Percentiles rank a stretch among this genome's conserved stretches.
These are phyloP conservation scores for Haplosporangium gracile DNA, from an alignment of 192 early-diverging fungal genomes.

Conservation along the genomic window DNA sequence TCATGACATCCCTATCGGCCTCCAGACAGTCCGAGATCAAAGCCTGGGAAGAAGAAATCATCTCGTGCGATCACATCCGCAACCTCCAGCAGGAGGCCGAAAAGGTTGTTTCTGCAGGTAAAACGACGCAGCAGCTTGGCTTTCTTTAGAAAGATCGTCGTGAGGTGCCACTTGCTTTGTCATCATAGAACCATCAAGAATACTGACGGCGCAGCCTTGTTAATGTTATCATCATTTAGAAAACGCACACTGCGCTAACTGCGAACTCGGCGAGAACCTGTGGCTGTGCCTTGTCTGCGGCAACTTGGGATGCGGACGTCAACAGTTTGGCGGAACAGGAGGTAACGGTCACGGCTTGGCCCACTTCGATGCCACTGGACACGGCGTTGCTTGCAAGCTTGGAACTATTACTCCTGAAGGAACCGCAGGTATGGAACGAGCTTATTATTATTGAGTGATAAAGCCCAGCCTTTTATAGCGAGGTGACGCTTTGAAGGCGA, in stretches of 20 bases:
- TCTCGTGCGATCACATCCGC: constrained; percentile 83
- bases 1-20: constrained; percentile 85
- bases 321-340: constrained; percentile 92
- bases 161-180: neutral
- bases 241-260: constrained; percentile 82
- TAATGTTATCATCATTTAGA: constrained; percentile 25
- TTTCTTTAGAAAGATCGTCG: neutral
- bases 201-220: neutral
- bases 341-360: constrained; percentile 94
- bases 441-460: constrained; percentile 19
- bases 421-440: constrained; percentile 79
- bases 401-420: constrained; percentile 99
- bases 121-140: neutral
- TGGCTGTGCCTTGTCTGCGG: constrained; percentile 98
- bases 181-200: neutral
- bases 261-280: constrained; percentile 92
- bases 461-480: too few relatives aligned
- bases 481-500: too few relatives aligned
- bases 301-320: constrained; percentile 92
- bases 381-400: constrained; percentile 90
- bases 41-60: constrained; percentile 92
- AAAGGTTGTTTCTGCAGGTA: constrained; percentile 62
- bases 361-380: constrained; percentile 86
- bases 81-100: constrained; percentile 73
- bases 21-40: constrained; percentile 90